These are phyloP conservation scores for Dictyostelium citrinum DNA, from an alignment of 78 protist genomes.

Conservation along the genomic window DNA sequence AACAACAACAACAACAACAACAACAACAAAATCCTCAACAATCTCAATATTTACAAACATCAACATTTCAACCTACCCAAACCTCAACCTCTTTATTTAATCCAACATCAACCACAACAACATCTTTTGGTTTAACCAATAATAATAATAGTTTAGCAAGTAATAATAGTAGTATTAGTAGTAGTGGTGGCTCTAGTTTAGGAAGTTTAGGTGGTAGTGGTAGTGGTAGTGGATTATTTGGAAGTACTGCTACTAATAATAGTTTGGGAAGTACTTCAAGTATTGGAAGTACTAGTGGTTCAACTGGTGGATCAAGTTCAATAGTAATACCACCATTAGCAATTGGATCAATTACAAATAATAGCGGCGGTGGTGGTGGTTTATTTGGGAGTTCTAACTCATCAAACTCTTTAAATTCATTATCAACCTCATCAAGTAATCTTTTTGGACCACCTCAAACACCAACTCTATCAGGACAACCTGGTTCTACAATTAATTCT, in stretches of 20 bases:
- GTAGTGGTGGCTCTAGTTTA: neutral
- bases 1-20: too few species aligned
- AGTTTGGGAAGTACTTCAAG: neutral
- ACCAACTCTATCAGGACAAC: conserved; percentile 24
- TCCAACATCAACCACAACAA: conserved; percentile 2
- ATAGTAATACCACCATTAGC: neutral
- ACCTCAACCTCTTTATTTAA: neutral
- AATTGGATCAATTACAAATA: neutral
- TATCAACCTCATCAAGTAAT: neutral
- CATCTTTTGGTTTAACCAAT: neutral
- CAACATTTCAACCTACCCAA: neutral
- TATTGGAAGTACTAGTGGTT: neutral
- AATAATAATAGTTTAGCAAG: neutral
- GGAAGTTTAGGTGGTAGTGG: neutral
- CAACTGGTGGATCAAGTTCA: neutral
- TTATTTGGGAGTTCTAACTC: neutral
- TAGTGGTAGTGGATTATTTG: neutral
- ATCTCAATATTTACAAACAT: neutral
- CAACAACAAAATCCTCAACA: neutral
- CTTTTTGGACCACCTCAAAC: conserved; percentile 48
- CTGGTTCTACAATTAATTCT: neutral
- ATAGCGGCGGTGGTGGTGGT: neutral
- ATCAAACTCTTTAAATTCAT: neutral
- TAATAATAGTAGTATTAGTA: neutral
- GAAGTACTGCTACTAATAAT: neutral